phyloP scores from a whole-genome alignment of 805 yeast species.

The Nakazawaea ernobii region DNA sequence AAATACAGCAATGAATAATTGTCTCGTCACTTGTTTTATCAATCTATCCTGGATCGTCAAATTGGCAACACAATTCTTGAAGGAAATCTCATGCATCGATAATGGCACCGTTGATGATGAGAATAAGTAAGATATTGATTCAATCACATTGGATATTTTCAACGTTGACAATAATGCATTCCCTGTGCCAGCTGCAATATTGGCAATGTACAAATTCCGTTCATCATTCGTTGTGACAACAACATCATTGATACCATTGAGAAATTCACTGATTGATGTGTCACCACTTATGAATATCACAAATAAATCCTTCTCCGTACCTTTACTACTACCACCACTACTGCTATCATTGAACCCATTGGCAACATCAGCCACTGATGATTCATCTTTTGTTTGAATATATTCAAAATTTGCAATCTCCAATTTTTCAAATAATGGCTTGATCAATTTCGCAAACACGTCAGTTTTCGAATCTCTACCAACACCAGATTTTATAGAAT shows the following conservation, averaged over 20 bases:
- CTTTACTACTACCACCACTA: not conserved
- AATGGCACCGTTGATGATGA: conserved; percentile 27
- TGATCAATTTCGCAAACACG: conserved; percentile 35
- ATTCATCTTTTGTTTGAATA: conserved; percentile 33
- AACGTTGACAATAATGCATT: conserved; percentile 71
- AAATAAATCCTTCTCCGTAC: conserved; percentile 24
- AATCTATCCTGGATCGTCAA: conserved; percentile 17
- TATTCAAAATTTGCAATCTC: conserved; percentile 29
- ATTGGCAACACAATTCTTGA: conserved; percentile 12
- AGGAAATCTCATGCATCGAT: conserved; percentile 33
- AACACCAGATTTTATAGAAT: conserved; percentile 44
- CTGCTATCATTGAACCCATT: conserved; percentile 16
- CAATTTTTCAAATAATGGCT: conserved; percentile 40
- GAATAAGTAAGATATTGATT: conserved; percentile 32
- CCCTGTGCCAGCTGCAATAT: conserved; percentile 80
- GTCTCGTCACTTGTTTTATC: conserved; percentile 15
- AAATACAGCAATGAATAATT: conserved; percentile 50
- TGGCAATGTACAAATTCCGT: conserved; percentile 20
- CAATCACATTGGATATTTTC: conserved; percentile 30
- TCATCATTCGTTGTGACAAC: too few relatives aligned
- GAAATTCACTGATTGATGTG: conserved; percentile 72
- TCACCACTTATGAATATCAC: conserved; percentile 77
- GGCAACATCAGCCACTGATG: conserved; percentile 38
- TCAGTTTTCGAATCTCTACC: conserved; percentile 28
- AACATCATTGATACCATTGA: conserved; percentile 34